A percentile compares a stretch with the other conserved stretches of the same genome.
phyloP scores from a whole-genome alignment of 169 alveolate genomes.

The Toxoplasma gondii region DNA sequence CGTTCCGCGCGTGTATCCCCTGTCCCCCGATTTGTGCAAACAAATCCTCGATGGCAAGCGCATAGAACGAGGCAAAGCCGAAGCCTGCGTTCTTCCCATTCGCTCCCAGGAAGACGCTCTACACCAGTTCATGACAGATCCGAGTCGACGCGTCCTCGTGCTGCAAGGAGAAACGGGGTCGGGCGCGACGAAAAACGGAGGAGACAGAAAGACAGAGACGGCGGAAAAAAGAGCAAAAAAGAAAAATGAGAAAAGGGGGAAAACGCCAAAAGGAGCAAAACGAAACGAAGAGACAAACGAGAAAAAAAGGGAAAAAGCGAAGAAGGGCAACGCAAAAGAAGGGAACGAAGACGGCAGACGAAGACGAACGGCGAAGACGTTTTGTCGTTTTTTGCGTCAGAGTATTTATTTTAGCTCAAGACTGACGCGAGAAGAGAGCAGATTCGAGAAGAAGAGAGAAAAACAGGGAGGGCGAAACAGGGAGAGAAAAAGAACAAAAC shows the following conservation, averaged over 20 bases:
- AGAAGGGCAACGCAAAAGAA: too few species aligned
- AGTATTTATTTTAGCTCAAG: too few species aligned
- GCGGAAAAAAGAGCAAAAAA: neutral
- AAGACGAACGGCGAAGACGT: too few species aligned
- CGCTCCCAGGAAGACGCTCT: neutral
- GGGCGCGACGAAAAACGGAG: neutral
- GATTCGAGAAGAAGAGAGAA: too few species aligned
- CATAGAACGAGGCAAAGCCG: neutral
- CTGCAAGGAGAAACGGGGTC: constrained; percentile 26
- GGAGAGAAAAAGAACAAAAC: too few species aligned
- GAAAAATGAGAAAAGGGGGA: neutral
- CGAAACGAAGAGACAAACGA: neutral
- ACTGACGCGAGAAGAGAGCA: too few species aligned
- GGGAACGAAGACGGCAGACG: too few species aligned
- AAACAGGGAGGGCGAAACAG: too few species aligned
- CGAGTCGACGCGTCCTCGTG: neutral
- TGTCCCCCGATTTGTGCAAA: neutral
- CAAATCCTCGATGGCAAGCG: neutral
- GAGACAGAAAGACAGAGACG: neutral
- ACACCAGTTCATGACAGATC: neutral
- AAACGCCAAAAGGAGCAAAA: too few species aligned
- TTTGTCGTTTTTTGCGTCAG: too few species aligned
- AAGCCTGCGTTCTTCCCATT: neutral
- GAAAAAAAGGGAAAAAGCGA: too few species aligned
- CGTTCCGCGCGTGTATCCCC: neutral